These are phyloP conservation scores for Actinidia arguta DNA, from an alignment of 179 eudicot genomes.

Conservation along the genomic window DNA sequence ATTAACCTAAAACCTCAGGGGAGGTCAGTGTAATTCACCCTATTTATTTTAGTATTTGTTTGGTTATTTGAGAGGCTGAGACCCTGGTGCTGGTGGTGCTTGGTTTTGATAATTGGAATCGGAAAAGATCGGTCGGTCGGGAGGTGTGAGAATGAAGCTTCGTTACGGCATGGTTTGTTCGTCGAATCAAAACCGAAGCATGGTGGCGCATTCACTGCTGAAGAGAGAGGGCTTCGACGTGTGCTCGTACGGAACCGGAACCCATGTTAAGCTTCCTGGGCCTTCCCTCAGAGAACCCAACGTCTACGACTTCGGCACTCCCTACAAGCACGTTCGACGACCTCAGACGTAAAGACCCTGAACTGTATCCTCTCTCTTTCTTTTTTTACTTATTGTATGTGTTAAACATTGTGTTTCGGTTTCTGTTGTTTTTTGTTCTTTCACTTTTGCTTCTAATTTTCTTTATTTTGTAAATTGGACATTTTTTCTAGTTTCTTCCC, in stretches of 20 bases:
- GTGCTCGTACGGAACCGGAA: slow-evolving; percentile 84
- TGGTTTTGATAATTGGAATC: too few relatives aligned
- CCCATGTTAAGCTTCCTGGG: slow-evolving; percentile 97
- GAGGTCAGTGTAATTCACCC: too few relatives aligned
- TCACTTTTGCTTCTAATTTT: too few relatives aligned
- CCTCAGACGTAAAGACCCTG: slow-evolving; percentile 90
- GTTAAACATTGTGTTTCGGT: too few relatives aligned
- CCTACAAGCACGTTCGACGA: slow-evolving; percentile 94
- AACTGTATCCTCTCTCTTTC: slow-evolving; percentile 60
- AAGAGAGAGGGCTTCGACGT: slow-evolving; percentile 89
- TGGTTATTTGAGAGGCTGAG: too few relatives aligned
- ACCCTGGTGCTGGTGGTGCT: too few relatives aligned
- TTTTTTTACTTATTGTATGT: background rate
- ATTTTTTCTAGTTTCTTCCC: too few relatives aligned
- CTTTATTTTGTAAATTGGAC: too few relatives aligned
- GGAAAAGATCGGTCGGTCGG: too few relatives aligned
- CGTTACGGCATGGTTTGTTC: slow-evolving; percentile 96
- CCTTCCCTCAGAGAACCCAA: slow-evolving; percentile 94
- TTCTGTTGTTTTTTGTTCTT: too few relatives aligned
- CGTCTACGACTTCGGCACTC: slow-evolving; percentile 93
- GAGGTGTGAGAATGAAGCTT: slow-evolving; percentile 41
- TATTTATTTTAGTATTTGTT: too few relatives aligned
- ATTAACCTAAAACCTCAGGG: too few relatives aligned
- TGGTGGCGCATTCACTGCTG: slow-evolving; percentile 88
- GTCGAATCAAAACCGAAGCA: slow-evolving; percentile 94